phyloP scores from a whole-genome alignment of 768 basidiomycete genomes.

The Thelephora ganbajun region DNA sequence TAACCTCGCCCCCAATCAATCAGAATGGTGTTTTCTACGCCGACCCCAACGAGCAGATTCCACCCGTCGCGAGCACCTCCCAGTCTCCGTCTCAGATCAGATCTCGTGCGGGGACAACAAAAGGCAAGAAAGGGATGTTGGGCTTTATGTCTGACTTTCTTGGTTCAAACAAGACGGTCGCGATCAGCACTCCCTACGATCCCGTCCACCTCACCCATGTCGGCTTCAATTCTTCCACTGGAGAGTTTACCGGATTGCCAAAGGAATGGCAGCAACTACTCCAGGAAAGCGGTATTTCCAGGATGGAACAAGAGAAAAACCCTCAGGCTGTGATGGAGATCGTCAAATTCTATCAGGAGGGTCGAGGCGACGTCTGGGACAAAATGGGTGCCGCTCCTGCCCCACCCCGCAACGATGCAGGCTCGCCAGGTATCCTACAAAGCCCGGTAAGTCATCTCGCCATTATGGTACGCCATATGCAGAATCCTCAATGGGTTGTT shows the following conservation, averaged over 20 bases:
- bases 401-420: constrained; percentile 10
- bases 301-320: constrained; percentile 91
- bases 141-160: constrained; percentile 62
- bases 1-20: constrained; percentile 31
- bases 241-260: constrained; percentile 89
- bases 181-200: constrained; percentile 93
- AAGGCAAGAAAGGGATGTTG: constrained; percentile 49
- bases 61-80: neutral
- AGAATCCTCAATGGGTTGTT: neutral
- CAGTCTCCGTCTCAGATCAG: constrained; percentile 14
- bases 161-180: constrained; percentile 32
- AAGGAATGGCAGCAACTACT: constrained; percentile 95
- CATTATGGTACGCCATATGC: neutral
- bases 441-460: constrained; percentile 34
- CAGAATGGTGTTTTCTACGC: constrained; percentile 20
- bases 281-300: constrained; percentile 87
- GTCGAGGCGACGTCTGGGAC: constrained; percentile 65
- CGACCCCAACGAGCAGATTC: constrained; percentile 11
- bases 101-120: constrained; percentile 29
- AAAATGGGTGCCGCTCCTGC: constrained; percentile 37
- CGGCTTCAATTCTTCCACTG: constrained; percentile 92
- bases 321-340: constrained; percentile 98
- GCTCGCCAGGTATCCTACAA: constrained; percentile 35
- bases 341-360: constrained; percentile 96
- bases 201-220: constrained; percentile 96